Conservation (phyloP, 2,329 filamentous ascomycete species). For the Cercospora berteroae region DNA sequence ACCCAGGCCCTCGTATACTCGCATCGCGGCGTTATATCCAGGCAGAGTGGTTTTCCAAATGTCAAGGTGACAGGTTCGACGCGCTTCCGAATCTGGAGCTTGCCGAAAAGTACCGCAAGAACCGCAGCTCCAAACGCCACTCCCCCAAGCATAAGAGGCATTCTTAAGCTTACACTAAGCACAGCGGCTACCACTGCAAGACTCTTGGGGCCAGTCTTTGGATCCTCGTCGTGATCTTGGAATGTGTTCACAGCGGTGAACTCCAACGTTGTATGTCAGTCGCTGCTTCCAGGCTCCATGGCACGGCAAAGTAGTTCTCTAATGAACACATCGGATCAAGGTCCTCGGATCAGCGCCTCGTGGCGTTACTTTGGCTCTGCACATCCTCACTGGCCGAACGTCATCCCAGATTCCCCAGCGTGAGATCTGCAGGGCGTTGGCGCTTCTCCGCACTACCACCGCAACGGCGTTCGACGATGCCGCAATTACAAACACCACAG, state of each 20-base stretch:
- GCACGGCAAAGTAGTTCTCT: neutral
- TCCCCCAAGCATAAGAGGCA: constrained; percentile 1
- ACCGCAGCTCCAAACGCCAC: constrained; percentile 4
- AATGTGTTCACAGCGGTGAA: neutral
- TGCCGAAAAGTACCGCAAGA: constrained; percentile 12
- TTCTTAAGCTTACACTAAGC: constrained; percentile 7
- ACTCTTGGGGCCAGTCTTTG: neutral
- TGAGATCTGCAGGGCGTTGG: neutral
- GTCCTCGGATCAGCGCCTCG: neutral
- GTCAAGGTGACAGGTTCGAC: neutral
- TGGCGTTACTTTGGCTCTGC: neutral
- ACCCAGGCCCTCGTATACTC: neutral
- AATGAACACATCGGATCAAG: neutral
- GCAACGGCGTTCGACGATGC: neutral
- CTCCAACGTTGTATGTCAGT: neutral
- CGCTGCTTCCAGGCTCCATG: neutral
- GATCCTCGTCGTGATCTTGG: neutral
- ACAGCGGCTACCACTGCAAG: neutral
- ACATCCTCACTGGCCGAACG: neutral
- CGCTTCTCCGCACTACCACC: neutral
- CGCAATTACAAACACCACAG: neutral
- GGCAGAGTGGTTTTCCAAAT: neutral
- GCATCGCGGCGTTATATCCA: neutral
- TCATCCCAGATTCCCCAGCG: neutral
- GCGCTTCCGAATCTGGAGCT: neutral